These are phyloP conservation scores for Saccharomyces hybrid DNA, from an alignment of 1,139 yeast species.

Conservation along the genomic window DNA sequence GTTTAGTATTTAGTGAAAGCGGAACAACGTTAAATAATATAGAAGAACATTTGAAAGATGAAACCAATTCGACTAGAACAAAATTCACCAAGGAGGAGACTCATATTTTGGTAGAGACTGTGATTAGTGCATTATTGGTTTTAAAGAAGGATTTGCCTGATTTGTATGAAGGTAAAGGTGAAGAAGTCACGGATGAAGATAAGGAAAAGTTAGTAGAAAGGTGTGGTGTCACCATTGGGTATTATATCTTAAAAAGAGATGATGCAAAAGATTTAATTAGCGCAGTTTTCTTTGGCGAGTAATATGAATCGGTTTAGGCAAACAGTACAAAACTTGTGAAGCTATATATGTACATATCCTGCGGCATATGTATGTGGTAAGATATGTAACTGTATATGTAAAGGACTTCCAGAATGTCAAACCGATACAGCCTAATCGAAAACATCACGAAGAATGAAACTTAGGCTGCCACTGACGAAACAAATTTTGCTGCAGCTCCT, in stretches of 20 bases:
- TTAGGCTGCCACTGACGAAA: not conserved
- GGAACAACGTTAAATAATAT: constrained; percentile 19
- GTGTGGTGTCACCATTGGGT: constrained; percentile 55
- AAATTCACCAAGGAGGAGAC: constrained; percentile 38
- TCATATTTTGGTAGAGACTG: constrained; percentile 40
- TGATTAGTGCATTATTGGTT: constrained; percentile 46
- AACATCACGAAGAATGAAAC: too few relatives aligned
- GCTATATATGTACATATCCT: not conserved
- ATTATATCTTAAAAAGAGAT: constrained; percentile 41
- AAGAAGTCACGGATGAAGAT: constrained; percentile 38
- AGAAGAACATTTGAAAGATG: constrained; percentile 8
- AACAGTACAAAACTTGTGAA: not conserved
- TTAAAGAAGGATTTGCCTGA: constrained; percentile 31
- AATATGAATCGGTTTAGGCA: constrained; percentile 5
- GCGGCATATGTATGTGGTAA: not conserved
- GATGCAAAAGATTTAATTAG: constrained; percentile 53
- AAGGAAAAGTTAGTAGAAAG: constrained; percentile 45
- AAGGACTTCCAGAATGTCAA: not conserved
- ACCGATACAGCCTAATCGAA: too few relatives aligned
- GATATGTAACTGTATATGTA: not conserved
- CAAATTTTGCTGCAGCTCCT: not conserved
- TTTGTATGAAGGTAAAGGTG: constrained; percentile 34
- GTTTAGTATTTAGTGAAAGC: constrained; percentile 40
- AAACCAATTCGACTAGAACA: constrained; percentile 11
- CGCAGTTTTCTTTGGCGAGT: constrained; percentile 76